Evolutionary conservation across 2,329 filamentous ascomycete species (phyloP).

Genomic region (Aspergillus sojae): DNA sequence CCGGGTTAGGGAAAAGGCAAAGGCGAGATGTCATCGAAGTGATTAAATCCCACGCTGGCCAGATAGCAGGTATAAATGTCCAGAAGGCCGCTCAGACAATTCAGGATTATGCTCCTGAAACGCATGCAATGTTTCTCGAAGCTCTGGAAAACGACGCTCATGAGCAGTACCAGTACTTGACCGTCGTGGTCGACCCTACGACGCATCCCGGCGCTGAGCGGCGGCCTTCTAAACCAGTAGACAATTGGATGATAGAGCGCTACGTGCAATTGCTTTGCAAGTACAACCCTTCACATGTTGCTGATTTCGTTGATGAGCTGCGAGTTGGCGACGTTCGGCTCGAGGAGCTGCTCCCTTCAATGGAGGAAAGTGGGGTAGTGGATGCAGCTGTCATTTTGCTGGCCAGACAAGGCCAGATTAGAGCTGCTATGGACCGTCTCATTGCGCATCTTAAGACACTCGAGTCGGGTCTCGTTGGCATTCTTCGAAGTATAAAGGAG

Average conservation of each 20-base stretch:
- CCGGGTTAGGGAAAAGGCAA: slow-evolving; percentile 69
- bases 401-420: slow-evolving; percentile 81
- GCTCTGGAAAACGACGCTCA: slow-evolving; percentile 63
- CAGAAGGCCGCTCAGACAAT: slow-evolving; percentile 67
- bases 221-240: slow-evolving; percentile 35
- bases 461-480: slow-evolving; percentile 73
- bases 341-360: slow-evolving; percentile 77
- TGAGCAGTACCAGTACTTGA: slow-evolving; percentile 75
- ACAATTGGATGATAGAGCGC: slow-evolving; percentile 70
- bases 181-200: slow-evolving; percentile 71
- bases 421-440: slow-evolving; percentile 81
- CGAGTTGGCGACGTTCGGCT: slow-evolving; percentile 78
- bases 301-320: slow-evolving; percentile 76
- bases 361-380: slow-evolving; percentile 87
- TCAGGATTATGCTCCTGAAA: slow-evolving; percentile 60
- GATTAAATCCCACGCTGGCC: slow-evolving; percentile 65
- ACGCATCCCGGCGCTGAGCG: slow-evolving; percentile 39
- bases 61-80: slow-evolving; percentile 70
- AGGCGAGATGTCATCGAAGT: slow-evolving; percentile 69
- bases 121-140: slow-evolving; percentile 68
- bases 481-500: slow-evolving; percentile 65
- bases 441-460: slow-evolving; percentile 79
- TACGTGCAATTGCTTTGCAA: slow-evolving; percentile 92
- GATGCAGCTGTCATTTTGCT: slow-evolving; percentile 92
- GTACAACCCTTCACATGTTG: slow-evolving; percentile 79